Conservation (phyloP, 1,139 yeast genomes). For the Dujonia santamariae region DNA sequence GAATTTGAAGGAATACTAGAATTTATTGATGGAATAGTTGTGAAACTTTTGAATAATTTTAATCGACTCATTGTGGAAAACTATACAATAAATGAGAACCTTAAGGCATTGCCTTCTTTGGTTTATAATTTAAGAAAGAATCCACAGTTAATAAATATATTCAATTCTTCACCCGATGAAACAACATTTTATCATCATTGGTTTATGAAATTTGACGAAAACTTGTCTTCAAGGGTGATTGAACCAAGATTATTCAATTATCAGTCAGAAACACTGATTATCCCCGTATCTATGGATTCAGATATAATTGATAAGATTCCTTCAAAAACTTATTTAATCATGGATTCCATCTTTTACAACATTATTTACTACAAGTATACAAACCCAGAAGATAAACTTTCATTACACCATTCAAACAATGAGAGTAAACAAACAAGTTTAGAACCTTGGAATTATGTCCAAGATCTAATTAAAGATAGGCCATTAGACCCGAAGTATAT, state of each 20-base stretch:
- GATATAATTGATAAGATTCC: slow-evolving; percentile 14
- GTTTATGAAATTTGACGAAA: slow-evolving; percentile 20
- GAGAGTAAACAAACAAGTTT: slow-evolving; percentile 10
- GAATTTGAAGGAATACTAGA: slow-evolving; percentile 26
- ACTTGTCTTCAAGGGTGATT: slow-evolving; percentile 21
- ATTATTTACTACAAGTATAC: slow-evolving; percentile 21
- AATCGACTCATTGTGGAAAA: slow-evolving; percentile 25
- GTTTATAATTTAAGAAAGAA: slow-evolving; percentile 32
- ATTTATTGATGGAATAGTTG: slow-evolving; percentile 24
- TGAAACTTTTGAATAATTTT: slow-evolving; percentile 28
- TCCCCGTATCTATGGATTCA: slow-evolving; percentile 15
- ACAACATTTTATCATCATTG: slow-evolving; percentile 37
- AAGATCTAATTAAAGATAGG: slow-evolving; percentile 4
- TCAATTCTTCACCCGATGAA: slow-evolving; percentile 46
- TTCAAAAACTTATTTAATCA: slow-evolving; percentile 18
- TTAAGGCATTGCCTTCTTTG: slow-evolving; percentile 25
- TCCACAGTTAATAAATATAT: slow-evolving; percentile 31
- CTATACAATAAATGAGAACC: slow-evolving; percentile 24
- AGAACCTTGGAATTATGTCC: background rate
- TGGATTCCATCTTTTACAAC: slow-evolving; percentile 29
- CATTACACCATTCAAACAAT: slow-evolving; percentile 35
- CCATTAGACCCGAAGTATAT: slow-evolving; percentile 18
- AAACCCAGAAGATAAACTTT: slow-evolving; percentile 15
- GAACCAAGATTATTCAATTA: slow-evolving; percentile 26
- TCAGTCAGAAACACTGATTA: background rate